These are phyloP conservation scores for Phytophthora nicotianae DNA, from an alignment of 352 stramenopile species.

Conservation along the genomic window DNA sequence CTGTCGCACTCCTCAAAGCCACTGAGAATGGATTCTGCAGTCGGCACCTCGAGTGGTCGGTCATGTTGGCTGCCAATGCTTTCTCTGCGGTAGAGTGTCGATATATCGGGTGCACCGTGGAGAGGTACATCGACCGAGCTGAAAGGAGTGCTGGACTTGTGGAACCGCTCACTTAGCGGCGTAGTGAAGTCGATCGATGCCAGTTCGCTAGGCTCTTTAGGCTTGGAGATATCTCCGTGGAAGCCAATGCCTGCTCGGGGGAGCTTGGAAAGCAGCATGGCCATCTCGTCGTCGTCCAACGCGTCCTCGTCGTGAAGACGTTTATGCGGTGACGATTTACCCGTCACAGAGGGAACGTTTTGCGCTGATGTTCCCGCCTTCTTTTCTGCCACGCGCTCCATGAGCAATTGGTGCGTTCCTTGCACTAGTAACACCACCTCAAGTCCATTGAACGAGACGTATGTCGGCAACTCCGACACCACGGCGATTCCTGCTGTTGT, in stretches of 20 bases:
- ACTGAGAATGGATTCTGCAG: slow-evolving; percentile 76
- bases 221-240: slow-evolving; percentile 64
- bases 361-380: neutral
- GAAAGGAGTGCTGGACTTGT: slow-evolving; percentile 81
- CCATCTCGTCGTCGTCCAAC: slow-evolving; percentile 60
- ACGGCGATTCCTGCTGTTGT: slow-evolving; percentile 47
- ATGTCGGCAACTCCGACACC: slow-evolving; percentile 57
- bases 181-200: slow-evolving; percentile 49
- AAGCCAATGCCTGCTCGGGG: slow-evolving; percentile 81
- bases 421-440: slow-evolving; percentile 65
- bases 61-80: slow-evolving; percentile 27
- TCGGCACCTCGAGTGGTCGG: slow-evolving; percentile 60
- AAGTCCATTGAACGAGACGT: slow-evolving; percentile 49
- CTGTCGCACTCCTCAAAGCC: slow-evolving; percentile 86
- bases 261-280: slow-evolving; percentile 64
- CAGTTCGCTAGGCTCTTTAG: slow-evolving; percentile 60
- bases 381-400: slow-evolving; percentile 37
- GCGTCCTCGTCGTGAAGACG: slow-evolving; percentile 59
- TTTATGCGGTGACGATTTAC: slow-evolving; percentile 42
- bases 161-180: slow-evolving; percentile 70
- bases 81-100: slow-evolving; percentile 36
- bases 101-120: slow-evolving; percentile 42
- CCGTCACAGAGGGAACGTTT: neutral
- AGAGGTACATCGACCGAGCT: slow-evolving; percentile 71
- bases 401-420: slow-evolving; percentile 56